Percentiles rank a stretch among this genome's conserved stretches.
Conservation (phyloP, 2,329 filamentous ascomycete species). For the Tolypocladium ophioglossoides region DNA sequence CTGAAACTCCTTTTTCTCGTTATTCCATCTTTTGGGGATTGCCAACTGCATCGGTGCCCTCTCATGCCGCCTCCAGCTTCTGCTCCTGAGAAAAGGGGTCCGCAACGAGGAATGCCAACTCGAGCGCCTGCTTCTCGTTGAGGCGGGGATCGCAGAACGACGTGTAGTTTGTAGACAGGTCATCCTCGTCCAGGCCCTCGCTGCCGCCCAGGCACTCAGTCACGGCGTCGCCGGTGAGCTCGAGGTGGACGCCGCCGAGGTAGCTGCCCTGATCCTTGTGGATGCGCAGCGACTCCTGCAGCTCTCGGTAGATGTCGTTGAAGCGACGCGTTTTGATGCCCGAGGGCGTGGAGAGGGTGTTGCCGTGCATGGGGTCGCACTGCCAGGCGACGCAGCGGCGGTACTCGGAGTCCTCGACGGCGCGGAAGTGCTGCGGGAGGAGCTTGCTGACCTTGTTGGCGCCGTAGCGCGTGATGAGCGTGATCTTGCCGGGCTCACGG, state of each 20-base stretch:
- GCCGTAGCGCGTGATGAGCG: slow-evolving; percentile 91
- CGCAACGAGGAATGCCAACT: slow-evolving; percentile 87
- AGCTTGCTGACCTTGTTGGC: slow-evolving; percentile 63
- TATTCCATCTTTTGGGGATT: not conserved
- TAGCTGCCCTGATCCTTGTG: slow-evolving; percentile 78
- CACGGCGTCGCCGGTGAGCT: slow-evolving; percentile 90
- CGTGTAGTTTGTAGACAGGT: slow-evolving; percentile 83
- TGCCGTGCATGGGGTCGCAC: slow-evolving; percentile 98
- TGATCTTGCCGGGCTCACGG: slow-evolving; percentile 82
- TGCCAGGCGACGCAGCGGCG: slow-evolving; percentile 73
- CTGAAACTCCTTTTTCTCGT: not conserved
- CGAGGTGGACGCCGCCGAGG: slow-evolving; percentile 87
- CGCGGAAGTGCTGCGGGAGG: slow-evolving; percentile 76
- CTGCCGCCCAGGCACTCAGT: slow-evolving; percentile 93
- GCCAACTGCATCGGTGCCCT: no score
- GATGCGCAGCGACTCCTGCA: slow-evolving; percentile 72
- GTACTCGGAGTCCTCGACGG: slow-evolving; percentile 71
- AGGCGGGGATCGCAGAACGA: slow-evolving; percentile 91
- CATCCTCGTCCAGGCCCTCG: slow-evolving; percentile 76
- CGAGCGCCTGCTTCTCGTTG: slow-evolving; percentile 96
- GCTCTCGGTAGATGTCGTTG: slow-evolving; percentile 77
- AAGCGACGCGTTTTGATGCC: slow-evolving; percentile 93
- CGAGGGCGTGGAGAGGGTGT: slow-evolving; percentile 55
- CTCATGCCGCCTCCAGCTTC: slow-evolving; percentile 6
- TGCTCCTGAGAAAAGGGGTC: slow-evolving; percentile 52